phyloP scores from a whole-genome alignment of 78 protist species.

The Dictyostelium brefeldianum region DNA sequence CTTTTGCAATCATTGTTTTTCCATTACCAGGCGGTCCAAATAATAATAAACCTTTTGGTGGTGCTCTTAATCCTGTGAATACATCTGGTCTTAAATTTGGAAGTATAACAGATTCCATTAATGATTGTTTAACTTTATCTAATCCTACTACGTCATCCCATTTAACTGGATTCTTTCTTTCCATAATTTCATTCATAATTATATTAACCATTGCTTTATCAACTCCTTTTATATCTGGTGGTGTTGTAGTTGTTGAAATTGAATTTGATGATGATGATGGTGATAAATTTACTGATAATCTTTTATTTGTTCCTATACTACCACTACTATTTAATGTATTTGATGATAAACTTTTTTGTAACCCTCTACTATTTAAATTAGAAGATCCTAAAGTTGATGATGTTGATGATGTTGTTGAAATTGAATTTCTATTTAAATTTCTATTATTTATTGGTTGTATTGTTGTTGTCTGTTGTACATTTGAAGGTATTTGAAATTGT shows the following conservation, averaged over 20 bases:
- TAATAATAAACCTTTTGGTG: conserved; percentile 84
- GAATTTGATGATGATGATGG: neutral
- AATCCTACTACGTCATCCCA: conserved; percentile 83
- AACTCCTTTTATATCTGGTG: conserved; percentile 73
- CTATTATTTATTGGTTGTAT: neutral
- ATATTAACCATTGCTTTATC: conserved; percentile 32
- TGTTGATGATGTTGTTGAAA: neutral
- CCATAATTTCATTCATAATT: conserved; percentile 83
- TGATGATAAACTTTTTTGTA: neutral
- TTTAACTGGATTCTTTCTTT: conserved; percentile 34
- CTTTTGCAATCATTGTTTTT: conserved; percentile 93
- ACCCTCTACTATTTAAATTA: neutral
- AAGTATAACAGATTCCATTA: conserved; percentile 83
- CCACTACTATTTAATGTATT: too few species aligned
- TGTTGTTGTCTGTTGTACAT: neutral
- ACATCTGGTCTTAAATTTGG: conserved; percentile 85
- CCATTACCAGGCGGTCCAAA: conserved; percentile 94
- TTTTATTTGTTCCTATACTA: neutral
- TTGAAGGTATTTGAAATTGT: neutral
- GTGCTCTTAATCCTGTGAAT: conserved; percentile 82
- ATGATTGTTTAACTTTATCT: conserved; percentile 72
- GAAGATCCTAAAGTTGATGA: neutral
- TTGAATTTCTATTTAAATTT: conserved; percentile 1
- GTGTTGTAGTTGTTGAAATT: neutral
- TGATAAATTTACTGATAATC: neutral